phyloP scores from a whole-genome alignment of 345 rosid species.

The Eucalyptus sp. region DNA sequence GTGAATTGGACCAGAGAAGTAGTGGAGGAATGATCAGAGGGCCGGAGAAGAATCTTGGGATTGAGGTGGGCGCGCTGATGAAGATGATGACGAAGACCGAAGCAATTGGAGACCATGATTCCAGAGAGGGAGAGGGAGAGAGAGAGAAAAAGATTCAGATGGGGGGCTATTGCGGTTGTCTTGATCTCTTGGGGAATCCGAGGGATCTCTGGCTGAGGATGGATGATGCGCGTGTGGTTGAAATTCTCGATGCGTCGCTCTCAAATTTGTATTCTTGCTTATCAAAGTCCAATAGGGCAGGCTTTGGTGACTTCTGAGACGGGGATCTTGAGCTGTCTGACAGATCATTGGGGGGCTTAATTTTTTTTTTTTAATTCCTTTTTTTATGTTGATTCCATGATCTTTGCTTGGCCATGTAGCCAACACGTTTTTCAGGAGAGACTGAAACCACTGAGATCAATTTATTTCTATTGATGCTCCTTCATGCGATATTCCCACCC shows the following conservation, averaged over 20 bases:
- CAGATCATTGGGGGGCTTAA: not conserved
- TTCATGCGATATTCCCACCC: not conserved
- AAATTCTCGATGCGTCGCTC: not conserved
- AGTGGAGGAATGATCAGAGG: slow-evolving; percentile 8
- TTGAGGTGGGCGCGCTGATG: not conserved
- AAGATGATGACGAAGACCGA: slow-evolving; percentile 34
- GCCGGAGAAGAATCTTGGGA: not conserved
- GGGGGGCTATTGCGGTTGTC: not conserved
- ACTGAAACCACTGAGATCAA: not conserved
- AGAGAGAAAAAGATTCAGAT: slow-evolving; percentile 4
- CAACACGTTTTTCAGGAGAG: not conserved
- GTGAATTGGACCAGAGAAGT: not conserved
- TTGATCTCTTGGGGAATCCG: not conserved
- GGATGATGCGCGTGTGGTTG: not conserved
- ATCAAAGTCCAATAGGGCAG: not conserved
- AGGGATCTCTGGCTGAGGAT: not conserved
- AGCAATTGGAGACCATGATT: slow-evolving; percentile 23
- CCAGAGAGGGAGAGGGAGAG: slow-evolving; percentile 7
- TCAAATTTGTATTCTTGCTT: not conserved
- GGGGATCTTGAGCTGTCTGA: not conserved
- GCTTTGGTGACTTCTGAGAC: not conserved
- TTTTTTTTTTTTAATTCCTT: not conserved
- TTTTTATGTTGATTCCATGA: not conserved
- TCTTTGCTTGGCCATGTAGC: not conserved
- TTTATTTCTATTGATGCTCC: not conserved